These are phyloP conservation scores for Ormosia emarginata DNA, from an alignment of 306 rosid genomes.

Conservation along the genomic window DNA sequence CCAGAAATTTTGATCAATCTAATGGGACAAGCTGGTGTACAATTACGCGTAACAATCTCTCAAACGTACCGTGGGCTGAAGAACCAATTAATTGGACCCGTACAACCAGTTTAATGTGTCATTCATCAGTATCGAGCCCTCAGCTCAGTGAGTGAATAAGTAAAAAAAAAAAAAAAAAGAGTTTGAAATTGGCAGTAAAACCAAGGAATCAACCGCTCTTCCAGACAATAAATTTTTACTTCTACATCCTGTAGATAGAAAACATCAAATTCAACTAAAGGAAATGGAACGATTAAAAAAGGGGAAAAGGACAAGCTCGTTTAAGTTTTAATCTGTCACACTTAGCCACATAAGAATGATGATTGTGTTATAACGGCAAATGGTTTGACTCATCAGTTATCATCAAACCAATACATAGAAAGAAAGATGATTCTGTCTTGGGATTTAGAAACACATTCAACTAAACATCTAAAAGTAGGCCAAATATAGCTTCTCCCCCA, in stretches of 20 bases:
- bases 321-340: neutral
- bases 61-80: too few relatives aligned
- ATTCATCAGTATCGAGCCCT: neutral
- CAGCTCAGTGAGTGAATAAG: neutral
- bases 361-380: neutral
- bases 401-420: slow-evolving; percentile 8
- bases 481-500: slow-evolving; percentile 18
- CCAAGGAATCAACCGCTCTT: neutral
- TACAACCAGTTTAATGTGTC: neutral
- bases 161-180: neutral
- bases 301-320: neutral
- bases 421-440: slow-evolving; percentile 18
- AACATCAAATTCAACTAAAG: neutral
- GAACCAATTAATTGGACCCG: too few relatives aligned
- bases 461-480: slow-evolving; percentile 10
- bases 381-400: slow-evolving; percentile 9
- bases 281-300: neutral
- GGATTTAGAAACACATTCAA: slow-evolving; percentile 29
- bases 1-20: too few relatives aligned
- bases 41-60: too few relatives aligned
- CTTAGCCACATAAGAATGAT: neutral
- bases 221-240: neutral
- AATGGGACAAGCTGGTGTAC: too few relatives aligned
- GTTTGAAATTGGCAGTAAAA: neutral
- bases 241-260: neutral